Percentiles rank a stretch among this genome's conserved stretches.
Conservation (phyloP, 257 asterid species). For the Solanum arcanum region DNA sequence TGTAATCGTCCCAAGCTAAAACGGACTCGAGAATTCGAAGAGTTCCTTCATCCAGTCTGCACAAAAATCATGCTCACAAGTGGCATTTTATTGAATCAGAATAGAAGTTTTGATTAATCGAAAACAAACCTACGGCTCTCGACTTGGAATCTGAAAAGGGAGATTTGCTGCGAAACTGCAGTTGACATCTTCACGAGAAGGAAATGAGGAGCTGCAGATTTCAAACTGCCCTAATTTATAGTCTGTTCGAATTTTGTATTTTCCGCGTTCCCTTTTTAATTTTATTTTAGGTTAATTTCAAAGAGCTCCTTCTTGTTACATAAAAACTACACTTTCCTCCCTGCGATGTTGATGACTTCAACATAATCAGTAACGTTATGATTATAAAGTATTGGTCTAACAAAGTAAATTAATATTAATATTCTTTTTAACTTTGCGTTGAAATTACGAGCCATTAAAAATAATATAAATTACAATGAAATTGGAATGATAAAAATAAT, state of each 20-base stretch:
- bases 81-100: not conserved
- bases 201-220: conserved; percentile 2
- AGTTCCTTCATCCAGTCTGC: conserved; percentile 54
- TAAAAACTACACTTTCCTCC: not conserved
- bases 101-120: not conserved
- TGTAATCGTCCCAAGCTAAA: conserved; percentile 43
- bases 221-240: not conserved
- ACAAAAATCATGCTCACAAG: not conserved
- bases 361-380: not conserved
- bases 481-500: not conserved
- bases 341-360: not conserved
- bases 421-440: not conserved
- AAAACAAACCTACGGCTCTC: conserved; percentile 40
- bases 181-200: conserved; percentile 21
- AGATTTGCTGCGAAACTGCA: conserved; percentile 29
- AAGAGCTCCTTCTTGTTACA: not conserved
- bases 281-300: not conserved
- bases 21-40: conserved; percentile 47
- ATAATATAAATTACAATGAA: not conserved
- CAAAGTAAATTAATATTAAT: not conserved
- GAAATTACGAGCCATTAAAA: not conserved
- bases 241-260: not conserved
- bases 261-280: not conserved
- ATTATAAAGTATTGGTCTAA: not conserved
- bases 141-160: conserved; percentile 48